These are phyloP conservation scores for Mimosa bimucronata DNA, from an alignment of 306 rosid genomes.

Conservation along the genomic window DNA sequence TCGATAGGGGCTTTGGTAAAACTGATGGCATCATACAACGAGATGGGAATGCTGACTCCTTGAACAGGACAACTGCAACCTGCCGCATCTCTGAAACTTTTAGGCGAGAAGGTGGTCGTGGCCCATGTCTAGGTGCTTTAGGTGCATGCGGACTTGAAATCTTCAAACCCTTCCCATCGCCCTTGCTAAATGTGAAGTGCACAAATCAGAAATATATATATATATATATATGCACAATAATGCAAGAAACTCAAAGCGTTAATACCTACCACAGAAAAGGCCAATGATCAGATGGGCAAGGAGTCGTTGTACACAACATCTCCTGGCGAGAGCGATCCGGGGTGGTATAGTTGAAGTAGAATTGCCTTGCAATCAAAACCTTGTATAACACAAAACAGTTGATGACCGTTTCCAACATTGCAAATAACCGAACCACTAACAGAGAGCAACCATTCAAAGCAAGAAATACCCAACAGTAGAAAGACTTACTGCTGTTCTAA, in stretches of 20 bases:
- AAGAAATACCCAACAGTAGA: neutral
- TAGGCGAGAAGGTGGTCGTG: conserved; percentile 90
- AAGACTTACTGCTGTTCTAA: conserved; percentile 84
- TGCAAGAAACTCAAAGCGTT: neutral
- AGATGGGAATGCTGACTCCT: conserved; percentile 72
- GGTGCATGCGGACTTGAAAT: conserved; percentile 82
- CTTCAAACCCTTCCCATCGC: conserved; percentile 58
- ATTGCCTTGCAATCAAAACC: conserved; percentile 85
- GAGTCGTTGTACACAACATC: conserved; percentile 71
- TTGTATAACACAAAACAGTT: conserved; percentile 33
- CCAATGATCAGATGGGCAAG: conserved; percentile 80
- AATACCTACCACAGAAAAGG: conserved; percentile 67
- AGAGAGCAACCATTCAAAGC: neutral
- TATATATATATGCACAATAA: conserved; percentile 11
- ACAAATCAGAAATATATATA: conserved; percentile 5
- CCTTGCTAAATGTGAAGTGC: conserved; percentile 58
- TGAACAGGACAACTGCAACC: conserved; percentile 93
- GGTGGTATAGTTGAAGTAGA: conserved; percentile 87
- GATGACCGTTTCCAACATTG: conserved; percentile 19
- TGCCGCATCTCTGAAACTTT: conserved; percentile 85
- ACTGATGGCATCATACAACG: conserved; percentile 76
- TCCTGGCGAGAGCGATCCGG: conserved; percentile 90
- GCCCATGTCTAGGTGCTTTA: conserved; percentile 93
- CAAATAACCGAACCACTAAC: conserved; percentile 19
- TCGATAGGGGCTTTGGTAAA: conserved; percentile 77